Evolutionary conservation across 768 basidiomycete genomes (phyloP).

Genomic region (Tulasnella sp.): DNA sequence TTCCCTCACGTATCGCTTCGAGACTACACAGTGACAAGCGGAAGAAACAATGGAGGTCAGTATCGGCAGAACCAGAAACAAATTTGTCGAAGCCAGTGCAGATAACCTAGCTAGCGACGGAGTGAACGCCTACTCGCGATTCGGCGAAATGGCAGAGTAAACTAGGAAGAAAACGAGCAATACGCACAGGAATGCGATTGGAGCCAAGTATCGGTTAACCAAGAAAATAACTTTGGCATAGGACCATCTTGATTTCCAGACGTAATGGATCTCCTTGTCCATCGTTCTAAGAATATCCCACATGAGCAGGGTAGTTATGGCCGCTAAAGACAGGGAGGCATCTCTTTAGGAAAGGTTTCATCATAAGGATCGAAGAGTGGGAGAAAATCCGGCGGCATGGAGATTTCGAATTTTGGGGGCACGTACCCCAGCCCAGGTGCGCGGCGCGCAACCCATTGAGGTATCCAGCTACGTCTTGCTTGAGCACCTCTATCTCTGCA

Average conservation of each 20-base stretch:
- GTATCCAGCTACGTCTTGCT: neutral
- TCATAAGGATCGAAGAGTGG: neutral
- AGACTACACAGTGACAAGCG: too few species aligned
- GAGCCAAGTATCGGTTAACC: neutral
- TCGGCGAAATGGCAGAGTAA: neutral
- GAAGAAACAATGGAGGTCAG: neutral
- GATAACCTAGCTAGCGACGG: too few species aligned
- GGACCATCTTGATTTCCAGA: slow-evolving; percentile 1
- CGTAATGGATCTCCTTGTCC: slow-evolving; percentile 3
- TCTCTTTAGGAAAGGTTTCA: neutral
- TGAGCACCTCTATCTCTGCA: neutral
- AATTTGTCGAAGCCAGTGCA: too few species aligned
- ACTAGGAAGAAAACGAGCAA: neutral
- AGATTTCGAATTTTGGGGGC: neutral
- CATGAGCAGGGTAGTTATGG: neutral
- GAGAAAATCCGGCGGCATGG: too few species aligned
- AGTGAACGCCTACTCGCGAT: neutral
- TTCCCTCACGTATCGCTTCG: too few species aligned
- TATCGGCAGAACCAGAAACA: too few species aligned
- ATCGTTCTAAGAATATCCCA: slow-evolving; percentile 1
- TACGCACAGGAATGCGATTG: neutral
- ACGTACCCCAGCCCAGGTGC: neutral
- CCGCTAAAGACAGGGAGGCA: neutral
- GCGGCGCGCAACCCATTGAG: neutral
- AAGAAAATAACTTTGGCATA: neutral